These are phyloP conservation scores for Clavispora phyllophila DNA, from an alignment of 805 yeast genomes.

Conservation along the genomic window DNA sequence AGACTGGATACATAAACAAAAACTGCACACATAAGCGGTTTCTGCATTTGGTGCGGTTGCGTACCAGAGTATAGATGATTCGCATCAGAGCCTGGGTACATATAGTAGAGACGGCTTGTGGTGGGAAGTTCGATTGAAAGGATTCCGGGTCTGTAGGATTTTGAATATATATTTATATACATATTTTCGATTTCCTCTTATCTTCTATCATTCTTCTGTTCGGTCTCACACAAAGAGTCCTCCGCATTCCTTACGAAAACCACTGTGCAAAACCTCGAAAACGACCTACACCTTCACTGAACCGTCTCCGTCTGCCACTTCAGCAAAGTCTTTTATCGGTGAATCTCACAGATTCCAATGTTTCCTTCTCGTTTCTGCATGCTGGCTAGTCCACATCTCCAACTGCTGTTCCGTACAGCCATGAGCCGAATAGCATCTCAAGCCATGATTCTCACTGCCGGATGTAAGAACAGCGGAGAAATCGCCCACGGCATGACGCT, in stretches of 20 bases:
- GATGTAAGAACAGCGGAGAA: constrained; percentile 5
- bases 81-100: neutral
- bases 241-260: neutral
- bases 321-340: too few relatives aligned
- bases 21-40: constrained; percentile 6
- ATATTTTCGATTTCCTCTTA: too few relatives aligned
- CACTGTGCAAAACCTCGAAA: neutral
- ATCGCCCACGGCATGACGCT: constrained; percentile 68
- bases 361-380: constrained; percentile 3
- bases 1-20: constrained; percentile 6
- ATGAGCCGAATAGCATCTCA: constrained; percentile 37
- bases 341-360: neutral
- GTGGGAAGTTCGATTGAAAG: too few relatives aligned
- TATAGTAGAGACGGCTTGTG: too few relatives aligned
- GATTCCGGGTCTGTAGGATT: too few relatives aligned
- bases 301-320: neutral
- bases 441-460: constrained; percentile 41
- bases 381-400: neutral
- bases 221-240: too few relatives aligned
- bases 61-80: too few relatives aligned
- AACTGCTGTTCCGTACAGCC: constrained; percentile 20
- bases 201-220: too few relatives aligned
- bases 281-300: neutral
- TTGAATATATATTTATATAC: too few relatives aligned
- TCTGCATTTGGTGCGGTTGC: neutral